Base-by-base conservation (phyloP, 768 basidiomycete species). In the Leccinum truebloodii region DNA sequence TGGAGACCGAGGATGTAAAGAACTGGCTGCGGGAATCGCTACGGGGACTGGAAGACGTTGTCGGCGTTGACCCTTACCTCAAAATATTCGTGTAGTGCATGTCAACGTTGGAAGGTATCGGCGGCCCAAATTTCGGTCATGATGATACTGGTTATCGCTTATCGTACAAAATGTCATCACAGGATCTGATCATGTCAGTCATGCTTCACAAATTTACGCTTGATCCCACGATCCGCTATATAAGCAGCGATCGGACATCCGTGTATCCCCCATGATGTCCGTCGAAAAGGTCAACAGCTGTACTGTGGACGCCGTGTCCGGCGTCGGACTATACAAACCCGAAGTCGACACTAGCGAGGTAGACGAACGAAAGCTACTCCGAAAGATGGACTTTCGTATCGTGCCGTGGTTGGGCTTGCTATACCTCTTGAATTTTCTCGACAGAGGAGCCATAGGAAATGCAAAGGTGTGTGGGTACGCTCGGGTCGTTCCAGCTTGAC, bases 341-440 rank as follows among this genome's bases (percentile, higher is more conserved):
- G 80, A 83, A 14, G 72, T 84, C n/a, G 83, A 85, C 65, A 80
- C 78, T 3, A 81, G 82, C 39, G 65, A 69, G 13, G 66, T 90
- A 51, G 77, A 89, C 65, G 86, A 86, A 69, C 77, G 73, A 52
- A 81, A 75, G 56, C 77, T 90, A 26, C 63, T 80, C 63, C 68
- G 87, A 50, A 87, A 81, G 70, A 82, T 90, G 53, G 89, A 90
- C 69, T 58, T 84, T 65, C 81, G 80, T 66, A 78, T 93, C 58
- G 80, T 93, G 34, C 92, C 92, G 35, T 92, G 89, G 87, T 75
- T 94, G 26, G 80, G 86, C 9, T 66, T 91, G 8, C 76, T 94
- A 24, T 92, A 92, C 71, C 77, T 92, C 28, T 77, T 93, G 64
- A 90, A 84, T 71, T 93, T 89, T 70, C 77, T 92, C 73, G 72